A percentile compares a stretch with the other conserved stretches of the same genome.
These are phyloP conservation scores for Apiospora malaysiana DNA, from an alignment of 2,329 filamentous ascomycete genomes.

Conservation along the genomic window DNA sequence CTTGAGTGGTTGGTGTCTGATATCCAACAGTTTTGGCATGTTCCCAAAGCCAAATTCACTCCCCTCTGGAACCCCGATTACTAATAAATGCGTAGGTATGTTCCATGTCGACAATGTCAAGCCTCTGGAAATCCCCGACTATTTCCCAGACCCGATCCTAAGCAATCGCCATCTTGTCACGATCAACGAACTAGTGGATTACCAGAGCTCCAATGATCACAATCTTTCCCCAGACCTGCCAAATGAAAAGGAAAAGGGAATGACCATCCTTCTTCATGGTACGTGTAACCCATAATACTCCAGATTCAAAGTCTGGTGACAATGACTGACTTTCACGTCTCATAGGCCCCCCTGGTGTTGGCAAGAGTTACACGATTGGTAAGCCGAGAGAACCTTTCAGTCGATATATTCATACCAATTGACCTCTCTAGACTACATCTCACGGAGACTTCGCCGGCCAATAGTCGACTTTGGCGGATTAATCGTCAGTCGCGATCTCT, in stretches of 20 bases:
- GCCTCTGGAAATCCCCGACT: not conserved
- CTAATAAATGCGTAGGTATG: not conserved
- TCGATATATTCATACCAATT: not conserved
- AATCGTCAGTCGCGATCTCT: no score
- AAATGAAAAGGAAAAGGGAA: not conserved
- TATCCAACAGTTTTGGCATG: not conserved
- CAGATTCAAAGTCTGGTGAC: no score
- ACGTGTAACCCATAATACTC: no score
- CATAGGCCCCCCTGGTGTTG: not conserved
- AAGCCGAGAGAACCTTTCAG: fast-evolving
- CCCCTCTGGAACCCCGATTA: no score
- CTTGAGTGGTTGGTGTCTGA: not conserved
- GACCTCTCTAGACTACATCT: not conserved
- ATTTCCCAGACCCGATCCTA: not conserved
- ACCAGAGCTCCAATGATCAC: no score
- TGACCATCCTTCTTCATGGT: not conserved
- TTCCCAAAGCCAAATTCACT: not conserved
- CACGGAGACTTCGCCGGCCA: not conserved
- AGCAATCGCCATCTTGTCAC: not conserved
- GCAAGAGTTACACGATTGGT: not conserved
- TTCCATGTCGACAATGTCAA: not conserved
- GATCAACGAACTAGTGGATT: not conserved
- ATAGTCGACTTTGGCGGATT: not conserved
- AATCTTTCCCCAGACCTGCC: not conserved
- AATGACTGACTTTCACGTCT: no score